Evolutionary conservation across 2,329 filamentous ascomycete species (phyloP), one percentile per base, ranked within the genome.

Genomic region (Lasiodiplodia sp.): DNA sequence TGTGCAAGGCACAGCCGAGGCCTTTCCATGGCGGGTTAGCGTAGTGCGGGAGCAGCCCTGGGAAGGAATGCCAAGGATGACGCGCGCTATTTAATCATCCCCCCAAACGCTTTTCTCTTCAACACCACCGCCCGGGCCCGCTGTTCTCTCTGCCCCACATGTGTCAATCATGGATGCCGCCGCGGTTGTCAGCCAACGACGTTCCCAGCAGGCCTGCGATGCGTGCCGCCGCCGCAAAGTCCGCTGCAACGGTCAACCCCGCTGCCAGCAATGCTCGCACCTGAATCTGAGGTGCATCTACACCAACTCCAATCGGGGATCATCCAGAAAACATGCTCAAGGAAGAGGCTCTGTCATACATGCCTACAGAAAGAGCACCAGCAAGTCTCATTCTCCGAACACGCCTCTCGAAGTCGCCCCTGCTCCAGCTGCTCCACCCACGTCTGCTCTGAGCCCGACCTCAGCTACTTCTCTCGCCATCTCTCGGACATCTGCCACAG

Each of bases 331-430:
- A 79, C 90, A 91, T 72, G 91, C 89, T 38, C 84, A 90, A 70
- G 91, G 91, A 63, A 93, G 92, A 79, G 90, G 93, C 69, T 91
- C 93, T 78, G 92, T 89, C 75, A 90, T 92, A 75, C 78, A 93
- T 70, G 87, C 91, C 72, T 89, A 90, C 75, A 90, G 84, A 0
- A 90, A 92, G 74, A 70, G 69, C 37, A 57, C 63, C 8, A 55
- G n/a, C 63, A 55, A 56, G 23, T 34, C 37, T 5, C 47, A 44
- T n/a, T 44, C 37, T 7, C 51, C 51, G 1, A 18, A 57, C 63
- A 8, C 51, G 10, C 53, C 51, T 16, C 11, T 57, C 28, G 37
- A 49, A 14, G 53, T 55, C 18, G 63, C 53, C 28, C 63, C 63
- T 12, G 63, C 51, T 1, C 51, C 51, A 10, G 23, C 51, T 6